These are phyloP conservation scores for Fragaria ananassa DNA, from an alignment of 306 rosid genomes.

Conservation along the genomic window DNA sequence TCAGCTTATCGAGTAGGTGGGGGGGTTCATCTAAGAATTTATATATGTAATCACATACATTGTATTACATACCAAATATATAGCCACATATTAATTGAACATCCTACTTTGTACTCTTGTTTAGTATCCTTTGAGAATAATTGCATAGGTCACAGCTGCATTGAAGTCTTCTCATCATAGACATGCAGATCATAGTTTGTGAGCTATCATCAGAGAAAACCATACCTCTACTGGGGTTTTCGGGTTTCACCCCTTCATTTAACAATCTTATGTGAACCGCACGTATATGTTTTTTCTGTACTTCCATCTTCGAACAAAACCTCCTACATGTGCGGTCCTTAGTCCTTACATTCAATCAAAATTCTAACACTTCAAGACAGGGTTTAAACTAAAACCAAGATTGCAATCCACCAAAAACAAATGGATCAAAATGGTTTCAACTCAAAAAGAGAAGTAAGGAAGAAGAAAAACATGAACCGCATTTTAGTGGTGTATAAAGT, in stretches of 20 bases:
- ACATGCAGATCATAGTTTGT: background rate
- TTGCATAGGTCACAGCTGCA: background rate
- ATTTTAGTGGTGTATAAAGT: background rate
- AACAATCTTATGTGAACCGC: background rate
- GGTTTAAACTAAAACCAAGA: background rate
- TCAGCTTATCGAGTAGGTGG: slow-evolving; percentile 56
- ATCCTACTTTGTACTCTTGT: background rate
- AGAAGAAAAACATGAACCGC: background rate
- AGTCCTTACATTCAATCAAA: background rate
- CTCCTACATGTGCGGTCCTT: background rate
- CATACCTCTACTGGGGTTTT: background rate
- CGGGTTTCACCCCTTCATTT: background rate
- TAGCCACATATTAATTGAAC: background rate
- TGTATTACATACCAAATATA: background rate
- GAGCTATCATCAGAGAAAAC: background rate
- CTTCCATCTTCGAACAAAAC: background rate
- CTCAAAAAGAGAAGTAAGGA: background rate
- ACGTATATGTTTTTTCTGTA: background rate
- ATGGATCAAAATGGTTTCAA: background rate
- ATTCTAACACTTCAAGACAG: background rate
- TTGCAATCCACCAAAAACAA: background rate
- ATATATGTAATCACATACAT: background rate
- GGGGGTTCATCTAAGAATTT: slow-evolving; percentile 40
- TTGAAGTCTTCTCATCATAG: background rate
- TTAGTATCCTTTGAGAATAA: background rate